Base-by-base conservation (phyloP, 176 grass and related monocot species). In the Aegilops bicornis region DNA sequence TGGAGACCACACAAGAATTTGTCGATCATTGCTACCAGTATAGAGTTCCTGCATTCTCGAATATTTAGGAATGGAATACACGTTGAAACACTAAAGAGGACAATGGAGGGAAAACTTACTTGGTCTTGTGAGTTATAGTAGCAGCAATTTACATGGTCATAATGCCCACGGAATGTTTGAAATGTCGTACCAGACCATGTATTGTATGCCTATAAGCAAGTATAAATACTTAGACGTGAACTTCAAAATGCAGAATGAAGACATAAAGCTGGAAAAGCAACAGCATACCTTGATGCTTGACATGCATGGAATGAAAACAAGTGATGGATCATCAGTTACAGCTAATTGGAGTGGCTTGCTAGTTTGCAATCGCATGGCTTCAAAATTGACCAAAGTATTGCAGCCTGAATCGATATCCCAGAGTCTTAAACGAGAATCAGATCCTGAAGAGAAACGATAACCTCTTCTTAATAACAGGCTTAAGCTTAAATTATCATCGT, bases 1-100 rank as follows among this genome's bases (percentile, higher is more conserved):
- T 35, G 93, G 90, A 83, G 96, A 91, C 96, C 93, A 98, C 84
- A 98, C 93, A 83, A 98, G 94, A 88, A 98, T 98, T 82, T 98
- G 96, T 67, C 93, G 90, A 75, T 98, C 96, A 24, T 98, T 98
- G 86, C 96, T 94, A 71, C 96, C 96, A 82, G 90, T 98, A 75
- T 98, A 98, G 27, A 98, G 90, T 83, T 96, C 96, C 96, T 98
- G 84, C 25, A 84, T 81, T 63, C 39, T 58, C 48, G 8, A 59
- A 91, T 23, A 75, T 69, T 92, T 81, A 83, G 70, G 43, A 91
- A 56, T 43, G 30, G 8, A 71, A 85, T 64, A 39, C 16, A 27
- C 79, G 70, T 70, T 33, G 17, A 30, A 63, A 64, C 7, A 33
- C 29, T 50, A 20, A 22, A 58, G 10, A 85, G 7, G 15, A 89